These are phyloP conservation scores for Centrapalus pauciflorus DNA, from an alignment of 129 eudicot species.

Conservation along the genomic window DNA sequence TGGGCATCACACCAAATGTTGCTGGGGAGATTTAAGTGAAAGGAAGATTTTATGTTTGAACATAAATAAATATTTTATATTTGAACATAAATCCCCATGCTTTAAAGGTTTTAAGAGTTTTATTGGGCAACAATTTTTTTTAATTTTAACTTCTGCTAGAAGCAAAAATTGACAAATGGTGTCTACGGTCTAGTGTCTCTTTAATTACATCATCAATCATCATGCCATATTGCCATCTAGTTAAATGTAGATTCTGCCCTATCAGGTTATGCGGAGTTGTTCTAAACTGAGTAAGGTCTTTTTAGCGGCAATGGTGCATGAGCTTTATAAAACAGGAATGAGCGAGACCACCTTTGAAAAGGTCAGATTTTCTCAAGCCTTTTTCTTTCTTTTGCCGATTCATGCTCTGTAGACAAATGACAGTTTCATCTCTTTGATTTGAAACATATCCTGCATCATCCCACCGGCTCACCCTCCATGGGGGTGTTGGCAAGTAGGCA, in stretches of 20 bases:
- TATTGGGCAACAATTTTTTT: no score
- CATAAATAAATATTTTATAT: no score
- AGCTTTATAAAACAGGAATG: constrained; percentile 95
- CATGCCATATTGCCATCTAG: constrained; percentile 1
- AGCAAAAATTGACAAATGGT: background rate
- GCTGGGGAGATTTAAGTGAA: no score
- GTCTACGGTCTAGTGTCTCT: background rate
- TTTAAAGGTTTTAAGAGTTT: no score
- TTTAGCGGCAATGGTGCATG: constrained; percentile 96
- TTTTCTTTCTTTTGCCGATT: background rate
- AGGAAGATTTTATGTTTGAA: no score
- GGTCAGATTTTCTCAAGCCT: constrained; percentile 37
- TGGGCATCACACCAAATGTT: no score
- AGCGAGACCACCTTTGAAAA: constrained; percentile 95
- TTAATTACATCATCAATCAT: background rate
- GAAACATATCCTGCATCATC: no score
- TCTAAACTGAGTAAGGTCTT: constrained; percentile 80
- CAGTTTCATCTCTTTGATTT: no score
- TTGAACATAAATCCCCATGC: no score
- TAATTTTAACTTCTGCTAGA: no score
- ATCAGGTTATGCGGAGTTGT: constrained; percentile 75
- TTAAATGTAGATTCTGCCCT: background rate
- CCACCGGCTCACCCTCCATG: no score
- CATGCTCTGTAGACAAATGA: background rate
- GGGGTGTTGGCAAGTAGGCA: no score